Conservation (phyloP, 352 stramenopile genomes). For the Globisporangium emineosum region DNA sequence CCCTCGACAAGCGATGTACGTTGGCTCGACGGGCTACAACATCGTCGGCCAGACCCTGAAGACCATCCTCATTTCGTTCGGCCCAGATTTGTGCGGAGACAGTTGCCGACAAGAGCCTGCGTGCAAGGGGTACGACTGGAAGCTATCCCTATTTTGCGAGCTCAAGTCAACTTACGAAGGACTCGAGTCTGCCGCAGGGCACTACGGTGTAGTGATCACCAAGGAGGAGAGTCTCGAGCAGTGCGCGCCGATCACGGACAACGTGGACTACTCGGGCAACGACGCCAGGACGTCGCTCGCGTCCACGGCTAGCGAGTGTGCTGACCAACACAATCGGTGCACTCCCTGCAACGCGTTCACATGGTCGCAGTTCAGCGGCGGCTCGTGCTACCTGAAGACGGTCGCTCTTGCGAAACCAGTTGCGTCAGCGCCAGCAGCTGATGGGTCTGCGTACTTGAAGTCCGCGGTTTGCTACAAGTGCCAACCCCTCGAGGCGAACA, state of each 20-base stretch:
- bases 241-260: slow-evolving; percentile 7
- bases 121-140: too few relatives aligned
- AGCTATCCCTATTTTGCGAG: too few relatives aligned
- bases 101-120: too few relatives aligned
- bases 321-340: slow-evolving; percentile 34
- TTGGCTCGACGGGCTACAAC: too few relatives aligned
- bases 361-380: slow-evolving; percentile 38
- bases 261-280: slow-evolving; percentile 26
- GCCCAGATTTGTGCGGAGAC: too few relatives aligned
- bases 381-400: slow-evolving; percentile 54
- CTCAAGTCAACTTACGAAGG: too few relatives aligned
- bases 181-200: too few relatives aligned
- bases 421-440: neutral
- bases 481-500: neutral
- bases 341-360: slow-evolving; percentile 40
- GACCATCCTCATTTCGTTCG: too few relatives aligned
- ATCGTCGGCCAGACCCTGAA: too few relatives aligned
- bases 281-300: slow-evolving; percentile 11
- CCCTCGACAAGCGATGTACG: too few relatives aligned
- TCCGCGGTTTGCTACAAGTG: slow-evolving; percentile 10
- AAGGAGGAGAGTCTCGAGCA: slow-evolving; percentile 2
- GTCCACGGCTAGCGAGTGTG: slow-evolving; percentile 9
- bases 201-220: too few relatives aligned
- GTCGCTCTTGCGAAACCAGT: neutral
- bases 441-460: neutral